Base-by-base conservation (phyloP, 495 filamentous ascomycete genomes). In the Daldinia loculata region DNA sequence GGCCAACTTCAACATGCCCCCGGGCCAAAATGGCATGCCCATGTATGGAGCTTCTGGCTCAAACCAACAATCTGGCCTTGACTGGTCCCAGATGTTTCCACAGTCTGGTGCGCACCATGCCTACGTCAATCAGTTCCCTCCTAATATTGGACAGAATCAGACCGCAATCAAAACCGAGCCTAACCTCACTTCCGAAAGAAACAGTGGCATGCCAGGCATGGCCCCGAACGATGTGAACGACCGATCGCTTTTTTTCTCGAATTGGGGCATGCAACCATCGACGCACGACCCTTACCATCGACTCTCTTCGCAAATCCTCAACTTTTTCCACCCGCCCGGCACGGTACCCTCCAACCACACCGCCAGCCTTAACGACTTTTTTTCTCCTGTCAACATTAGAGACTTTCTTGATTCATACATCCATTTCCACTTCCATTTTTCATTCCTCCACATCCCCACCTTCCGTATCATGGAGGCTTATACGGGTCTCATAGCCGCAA, bases 41-140 rank as follows among this genome's bases (percentile, higher is more conserved):
- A 81, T 84, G 79, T 83, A 83, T 79, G 80, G 74, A 74, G 81
- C 78, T 76, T 79, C 80, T 43, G 77, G 77, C 75, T 75, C 80
- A 77, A 76, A 74, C 65, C 78, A 78, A 74, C 80, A 81, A 69
- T 77, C 76, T 66, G 72, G 76, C 71, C 76, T 88, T 81, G 89
- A 92, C 79, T 92, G 89, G 89, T 83, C 89, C 68, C 84, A 88
- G 74, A 89, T 91, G 85, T 92, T 90, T 84, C 75, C 63, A 76
- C 89, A 90, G 83, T 81, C 88, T 80, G 87, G 85, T 81, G 82
- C 85, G 73, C 85, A 88, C 69, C 82, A 89, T 78, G 81, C 84
- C 75, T 89, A 87, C 80, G 85, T 88, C 79, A 84, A 81, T 83
- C 77, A 82, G 67, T 88, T 86, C 77, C 86, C 86, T 79, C 84